These are phyloP conservation scores for Cryptosporidium viatorum DNA, from an alignment of 169 alveolate species.

Conservation along the genomic window DNA sequence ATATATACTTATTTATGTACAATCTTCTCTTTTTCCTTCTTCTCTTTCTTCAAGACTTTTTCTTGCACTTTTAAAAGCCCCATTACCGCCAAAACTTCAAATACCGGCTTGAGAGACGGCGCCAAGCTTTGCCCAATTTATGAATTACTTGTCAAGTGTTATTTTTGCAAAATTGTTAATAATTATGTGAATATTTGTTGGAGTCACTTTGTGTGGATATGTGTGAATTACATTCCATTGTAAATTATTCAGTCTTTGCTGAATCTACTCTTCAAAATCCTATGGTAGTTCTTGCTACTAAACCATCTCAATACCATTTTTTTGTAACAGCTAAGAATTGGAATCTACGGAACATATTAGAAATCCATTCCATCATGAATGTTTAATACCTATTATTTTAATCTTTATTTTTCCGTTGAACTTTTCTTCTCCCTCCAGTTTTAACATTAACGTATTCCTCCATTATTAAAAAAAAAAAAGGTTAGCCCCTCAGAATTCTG, in stretches of 20 bases:
- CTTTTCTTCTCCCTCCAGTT: neutral
- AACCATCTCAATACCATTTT: neutral
- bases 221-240: neutral
- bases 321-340: too few species aligned
- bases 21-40: neutral
- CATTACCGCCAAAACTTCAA: slow-evolving; percentile 1
- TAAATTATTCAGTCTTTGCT: too few species aligned
- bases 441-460: too few species aligned
- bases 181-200: too few species aligned
- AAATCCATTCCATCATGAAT: neutral
- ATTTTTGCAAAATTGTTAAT: neutral
- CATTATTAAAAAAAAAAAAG: too few species aligned
- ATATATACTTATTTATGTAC: neutral
- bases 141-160: neutral
- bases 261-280: too few species aligned
- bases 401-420: too few species aligned
- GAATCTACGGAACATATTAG: too few species aligned
- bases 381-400: neutral
- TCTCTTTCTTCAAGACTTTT: neutral
- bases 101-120: slow-evolving; percentile 13
- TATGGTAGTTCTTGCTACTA: neutral
- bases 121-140: neutral
- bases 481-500: too few species aligned
- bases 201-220: neutral
- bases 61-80: neutral